These are phyloP conservation scores for Gossypium longicalyx DNA, from an alignment of 345 rosid genomes.

Conservation along the genomic window DNA sequence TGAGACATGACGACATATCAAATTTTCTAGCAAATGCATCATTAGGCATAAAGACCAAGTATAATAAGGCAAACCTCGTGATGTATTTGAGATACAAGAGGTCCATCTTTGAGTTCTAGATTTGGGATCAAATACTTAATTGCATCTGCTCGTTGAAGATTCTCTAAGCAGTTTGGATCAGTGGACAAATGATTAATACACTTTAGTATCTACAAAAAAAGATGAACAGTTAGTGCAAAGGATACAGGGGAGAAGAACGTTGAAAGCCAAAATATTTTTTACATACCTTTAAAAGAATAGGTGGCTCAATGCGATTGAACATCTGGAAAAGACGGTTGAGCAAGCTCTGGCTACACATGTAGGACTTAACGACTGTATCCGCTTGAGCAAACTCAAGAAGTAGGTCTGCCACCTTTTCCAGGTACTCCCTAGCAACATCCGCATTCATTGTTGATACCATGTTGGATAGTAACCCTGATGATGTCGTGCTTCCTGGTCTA, in stretches of 20 bases:
- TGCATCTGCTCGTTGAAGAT: conserved; percentile 94
- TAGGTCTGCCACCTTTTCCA: conserved; percentile 96
- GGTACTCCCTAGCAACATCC: conserved; percentile 89
- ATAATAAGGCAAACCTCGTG: conserved; percentile 55
- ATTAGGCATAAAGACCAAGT: background rate
- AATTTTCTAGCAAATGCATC: conserved; percentile 1
- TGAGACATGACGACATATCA: background rate
- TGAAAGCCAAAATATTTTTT: conserved; percentile 7
- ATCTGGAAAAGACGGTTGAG: conserved; percentile 89
- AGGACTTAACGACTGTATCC: conserved; percentile 83
- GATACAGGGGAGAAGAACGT: conserved; percentile 10
- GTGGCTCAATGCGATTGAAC: conserved; percentile 84
- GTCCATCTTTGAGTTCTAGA: conserved; percentile 90
- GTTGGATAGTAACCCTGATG: conserved; percentile 86
- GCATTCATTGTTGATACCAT: conserved; percentile 87
- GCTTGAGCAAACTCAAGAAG: conserved; percentile 97
- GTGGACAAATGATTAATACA: conserved; percentile 85
- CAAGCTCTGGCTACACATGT: conserved; percentile 92
- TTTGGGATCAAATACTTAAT: conserved; percentile 92
- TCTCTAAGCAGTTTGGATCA: conserved; percentile 95
- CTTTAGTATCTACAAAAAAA: conserved; percentile 54
- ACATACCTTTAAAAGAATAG: conserved; percentile 76
- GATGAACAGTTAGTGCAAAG: conserved; percentile 16
- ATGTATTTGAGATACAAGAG: conserved; percentile 80
- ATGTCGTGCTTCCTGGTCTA: conserved; percentile 94